Conservation (phyloP, 2,329 filamentous ascomycete species). For the Ramularia endophylla region DNA sequence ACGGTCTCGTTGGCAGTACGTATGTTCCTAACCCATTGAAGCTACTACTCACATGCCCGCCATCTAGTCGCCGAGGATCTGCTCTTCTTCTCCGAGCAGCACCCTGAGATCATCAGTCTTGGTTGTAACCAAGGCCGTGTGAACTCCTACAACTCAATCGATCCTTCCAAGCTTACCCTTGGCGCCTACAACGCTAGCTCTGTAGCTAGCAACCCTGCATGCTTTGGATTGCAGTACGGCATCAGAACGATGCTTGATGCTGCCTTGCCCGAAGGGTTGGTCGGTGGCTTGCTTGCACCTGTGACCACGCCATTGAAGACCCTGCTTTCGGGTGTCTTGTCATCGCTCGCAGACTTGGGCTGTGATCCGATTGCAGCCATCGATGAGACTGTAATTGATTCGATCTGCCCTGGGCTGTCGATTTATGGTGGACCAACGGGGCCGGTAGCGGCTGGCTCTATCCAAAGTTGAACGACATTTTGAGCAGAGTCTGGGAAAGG, state of each 20-base stretch:
- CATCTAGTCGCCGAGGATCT: slow-evolving; percentile 7
- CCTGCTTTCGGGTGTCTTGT: neutral
- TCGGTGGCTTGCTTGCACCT: neutral
- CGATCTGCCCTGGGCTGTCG: slow-evolving; percentile 10
- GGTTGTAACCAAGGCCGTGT: slow-evolving; percentile 29
- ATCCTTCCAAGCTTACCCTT: slow-evolving; percentile 28
- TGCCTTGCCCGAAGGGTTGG: neutral
- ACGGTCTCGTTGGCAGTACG: too few species aligned
- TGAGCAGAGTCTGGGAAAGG: too few species aligned
- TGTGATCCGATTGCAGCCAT: slow-evolving; percentile 6
- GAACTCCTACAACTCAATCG: slow-evolving; percentile 25
- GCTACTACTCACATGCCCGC: slow-evolving; percentile 17
- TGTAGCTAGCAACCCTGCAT: slow-evolving; percentile 9
- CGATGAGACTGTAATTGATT: too few species aligned
- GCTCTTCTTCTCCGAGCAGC: slow-evolving; percentile 5
- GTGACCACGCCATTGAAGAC: slow-evolving; percentile 1
- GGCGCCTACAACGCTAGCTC: slow-evolving; percentile 34
- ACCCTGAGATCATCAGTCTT: slow-evolving; percentile 19
- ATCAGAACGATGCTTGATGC: slow-evolving; percentile 5
- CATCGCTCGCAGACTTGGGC: slow-evolving; percentile 4
- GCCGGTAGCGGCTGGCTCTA: slow-evolving; percentile 8
- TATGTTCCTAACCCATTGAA: neutral
- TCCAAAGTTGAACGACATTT: slow-evolving; percentile 11
- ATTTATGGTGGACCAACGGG: slow-evolving; percentile 11
- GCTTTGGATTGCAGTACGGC: slow-evolving; percentile 7